A percentile compares a stretch with the other conserved stretches of the same genome.
Evolutionary conservation across 805 yeast genomes (phyloP).

Genomic region (Zygosaccharomyces bisporus): DNA sequence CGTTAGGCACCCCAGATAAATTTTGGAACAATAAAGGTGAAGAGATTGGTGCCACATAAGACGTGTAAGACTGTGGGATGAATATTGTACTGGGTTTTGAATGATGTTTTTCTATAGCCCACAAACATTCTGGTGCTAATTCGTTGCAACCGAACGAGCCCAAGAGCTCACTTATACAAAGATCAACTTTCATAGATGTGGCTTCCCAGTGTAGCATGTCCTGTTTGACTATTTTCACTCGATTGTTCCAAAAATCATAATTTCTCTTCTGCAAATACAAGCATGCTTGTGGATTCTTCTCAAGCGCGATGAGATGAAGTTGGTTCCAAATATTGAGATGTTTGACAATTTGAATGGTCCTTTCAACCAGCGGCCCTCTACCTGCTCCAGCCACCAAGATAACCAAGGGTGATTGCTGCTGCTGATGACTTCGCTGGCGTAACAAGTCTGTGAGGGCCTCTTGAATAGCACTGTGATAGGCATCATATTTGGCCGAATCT

Average conservation of each 20-base stretch:
- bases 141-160: constrained; percentile 96
- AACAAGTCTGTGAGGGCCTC: constrained; percentile 45
- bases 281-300: constrained; percentile 64
- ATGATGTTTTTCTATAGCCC: constrained; percentile 42
- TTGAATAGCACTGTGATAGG: constrained; percentile 61
- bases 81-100: constrained; percentile 44
- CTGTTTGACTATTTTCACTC: constrained; percentile 48
- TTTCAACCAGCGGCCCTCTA: constrained; percentile 72
- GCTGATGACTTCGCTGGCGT: constrained; percentile 10
- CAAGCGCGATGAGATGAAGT: constrained; percentile 55
- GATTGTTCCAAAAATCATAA: constrained; percentile 47
- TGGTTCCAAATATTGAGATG: constrained; percentile 26
- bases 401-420: constrained; percentile 24
- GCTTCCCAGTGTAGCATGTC: constrained; percentile 59
- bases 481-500: constrained; percentile 64
- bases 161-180: constrained; percentile 74
- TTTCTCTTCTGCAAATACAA: constrained; percentile 49
- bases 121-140: constrained; percentile 76
- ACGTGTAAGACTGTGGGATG: constrained; percentile 58
- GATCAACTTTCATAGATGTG: constrained; percentile 40
- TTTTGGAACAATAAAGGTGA: constrained; percentile 49
- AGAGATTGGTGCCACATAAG: constrained; percentile 63
- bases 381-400: constrained; percentile 83
- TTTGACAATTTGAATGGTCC: constrained; percentile 43
- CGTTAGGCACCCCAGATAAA: constrained; percentile 26